These are phyloP conservation scores for Zymoseptoria passerinii DNA, from an alignment of 2,329 filamentous ascomycete species.

Conservation along the genomic window DNA sequence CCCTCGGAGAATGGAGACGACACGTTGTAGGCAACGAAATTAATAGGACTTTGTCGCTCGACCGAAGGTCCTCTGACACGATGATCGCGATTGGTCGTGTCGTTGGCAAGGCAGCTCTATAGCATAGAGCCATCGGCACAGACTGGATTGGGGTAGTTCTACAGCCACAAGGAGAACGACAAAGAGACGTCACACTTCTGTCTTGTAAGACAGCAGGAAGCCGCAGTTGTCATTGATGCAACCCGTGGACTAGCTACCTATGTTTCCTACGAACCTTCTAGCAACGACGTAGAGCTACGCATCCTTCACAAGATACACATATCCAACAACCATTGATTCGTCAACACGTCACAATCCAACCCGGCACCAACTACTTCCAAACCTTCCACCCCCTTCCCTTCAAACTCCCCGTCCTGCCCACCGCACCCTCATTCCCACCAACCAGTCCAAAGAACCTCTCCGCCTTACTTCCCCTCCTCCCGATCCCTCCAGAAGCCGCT, in stretches of 20 bases:
- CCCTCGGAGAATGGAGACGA: background rate
- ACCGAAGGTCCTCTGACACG: background rate
- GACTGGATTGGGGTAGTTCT: too few relatives aligned
- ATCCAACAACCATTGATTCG: too few relatives aligned
- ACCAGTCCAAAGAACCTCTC: conserved; percentile 27
- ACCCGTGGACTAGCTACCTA: too few relatives aligned
- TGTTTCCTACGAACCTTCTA: too few relatives aligned
- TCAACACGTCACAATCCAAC: background rate
- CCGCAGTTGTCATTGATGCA: too few relatives aligned
- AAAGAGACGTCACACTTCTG: too few relatives aligned
- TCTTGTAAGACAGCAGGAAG: too few relatives aligned
- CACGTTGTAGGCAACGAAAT: background rate
- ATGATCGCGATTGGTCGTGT: background rate
- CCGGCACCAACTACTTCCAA: conserved; percentile 9
- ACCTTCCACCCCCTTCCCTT: conserved; percentile 28
- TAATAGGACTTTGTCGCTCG: background rate
- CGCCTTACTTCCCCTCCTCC: conserved; percentile 24
- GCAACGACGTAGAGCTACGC: too few relatives aligned
- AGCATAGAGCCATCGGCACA: background rate
- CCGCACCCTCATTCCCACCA: conserved; percentile 5
- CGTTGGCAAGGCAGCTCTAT: background rate
- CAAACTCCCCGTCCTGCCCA: conserved; percentile 19
- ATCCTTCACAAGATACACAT: too few relatives aligned
- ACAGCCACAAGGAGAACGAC: too few relatives aligned
- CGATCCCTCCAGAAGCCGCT: conserved; percentile 3